phyloP scores from a whole-genome alignment of 495 filamentous ascomycete species.

The Antarctomyces pellizariae region DNA sequence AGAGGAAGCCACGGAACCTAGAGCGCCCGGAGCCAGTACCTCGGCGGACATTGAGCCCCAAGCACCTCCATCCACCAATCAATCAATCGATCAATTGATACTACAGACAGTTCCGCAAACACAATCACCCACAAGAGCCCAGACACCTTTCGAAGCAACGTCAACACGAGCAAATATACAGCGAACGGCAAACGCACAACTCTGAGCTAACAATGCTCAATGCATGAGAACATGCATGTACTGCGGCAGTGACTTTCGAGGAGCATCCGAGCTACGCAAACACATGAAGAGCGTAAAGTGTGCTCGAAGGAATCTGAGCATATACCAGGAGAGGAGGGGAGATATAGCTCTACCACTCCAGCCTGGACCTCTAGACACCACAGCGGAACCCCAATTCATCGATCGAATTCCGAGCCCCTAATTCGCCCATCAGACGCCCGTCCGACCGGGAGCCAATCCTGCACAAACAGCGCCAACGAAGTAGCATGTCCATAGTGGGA shows the following conservation, averaged over 20 bases:
- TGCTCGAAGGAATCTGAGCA: slow-evolving; percentile 2
- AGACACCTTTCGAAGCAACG: slow-evolving; percentile 1
- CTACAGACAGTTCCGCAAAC: not conserved
- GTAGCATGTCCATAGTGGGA: slow-evolving; percentile 2
- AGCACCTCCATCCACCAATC: not conserved
- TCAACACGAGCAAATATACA: slow-evolving; percentile 5
- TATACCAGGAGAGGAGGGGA: slow-evolving; percentile 1
- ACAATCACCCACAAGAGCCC: not conserved
- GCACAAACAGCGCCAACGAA: slow-evolving; percentile 4
- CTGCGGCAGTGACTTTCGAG: slow-evolving; percentile 1
- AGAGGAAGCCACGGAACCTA: slow-evolving; percentile 1
- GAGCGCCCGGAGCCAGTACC: not conserved
- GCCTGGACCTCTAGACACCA: slow-evolving; percentile 1
- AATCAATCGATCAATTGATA: slow-evolving; percentile 1
- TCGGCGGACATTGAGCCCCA: too few species aligned
- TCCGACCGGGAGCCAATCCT: slow-evolving; percentile 3
- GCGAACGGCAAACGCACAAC: slow-evolving; percentile 4
- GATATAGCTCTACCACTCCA: slow-evolving; percentile 1
- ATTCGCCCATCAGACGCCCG: slow-evolving; percentile 3
- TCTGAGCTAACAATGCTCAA: slow-evolving; percentile 3
- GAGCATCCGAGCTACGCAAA: slow-evolving; percentile 4
- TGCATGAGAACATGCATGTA: slow-evolving; percentile 6
- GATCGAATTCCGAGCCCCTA: slow-evolving; percentile 3
- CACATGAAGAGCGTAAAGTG: slow-evolving; percentile 4
- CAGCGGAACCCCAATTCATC: not conserved